Evolutionary conservation across 1,284 basidiomycete species (phyloP).

Genomic region (Papiliotrema flavescens): DNA sequence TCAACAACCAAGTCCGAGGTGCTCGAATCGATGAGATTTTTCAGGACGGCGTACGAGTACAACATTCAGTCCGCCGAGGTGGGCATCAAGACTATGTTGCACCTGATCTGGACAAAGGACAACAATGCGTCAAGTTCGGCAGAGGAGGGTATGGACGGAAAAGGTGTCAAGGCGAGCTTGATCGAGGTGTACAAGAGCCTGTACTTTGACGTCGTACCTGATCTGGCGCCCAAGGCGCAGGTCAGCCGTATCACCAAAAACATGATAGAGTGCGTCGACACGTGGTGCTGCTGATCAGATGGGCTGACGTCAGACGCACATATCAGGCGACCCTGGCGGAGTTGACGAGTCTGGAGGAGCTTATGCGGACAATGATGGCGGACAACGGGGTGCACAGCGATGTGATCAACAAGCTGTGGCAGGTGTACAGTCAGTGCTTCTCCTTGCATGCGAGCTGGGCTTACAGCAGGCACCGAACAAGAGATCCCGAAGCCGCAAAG

Average conservation of each 20-base stretch:
- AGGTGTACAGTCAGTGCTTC: slow-evolving; percentile 74
- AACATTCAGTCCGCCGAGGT: slow-evolving; percentile 73
- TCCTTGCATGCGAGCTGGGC: neutral
- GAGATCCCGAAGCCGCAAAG: slow-evolving; percentile 76
- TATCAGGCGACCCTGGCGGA: slow-evolving; percentile 91
- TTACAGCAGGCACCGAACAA: slow-evolving; percentile 61
- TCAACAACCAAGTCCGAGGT: slow-evolving; percentile 92
- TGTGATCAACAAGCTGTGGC: slow-evolving; percentile 88
- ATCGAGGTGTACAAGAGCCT: slow-evolving; percentile 85
- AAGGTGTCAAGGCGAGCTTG: slow-evolving; percentile 79
- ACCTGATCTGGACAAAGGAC: slow-evolving; percentile 96
- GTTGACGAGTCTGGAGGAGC: slow-evolving; percentile 90
- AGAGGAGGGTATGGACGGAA: slow-evolving; percentile 69
- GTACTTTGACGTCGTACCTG: slow-evolving; percentile 76
- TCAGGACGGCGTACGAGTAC: slow-evolving; percentile 79
- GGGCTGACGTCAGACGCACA: slow-evolving; percentile 60
- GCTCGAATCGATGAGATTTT: slow-evolving; percentile 93
- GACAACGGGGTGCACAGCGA: slow-evolving; percentile 71
- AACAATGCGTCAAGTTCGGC: slow-evolving; percentile 77
- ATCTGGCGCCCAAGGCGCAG: slow-evolving; percentile 73
- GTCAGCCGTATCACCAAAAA: slow-evolving; percentile 95
- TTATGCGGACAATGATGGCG: slow-evolving; percentile 91
- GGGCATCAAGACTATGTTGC: slow-evolving; percentile 88
- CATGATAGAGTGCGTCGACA: slow-evolving; percentile 77
- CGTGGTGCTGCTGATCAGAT: neutral